Conservation (phyloP, 805 yeast genomes). For the Barnettozyma vustinii region DNA sequence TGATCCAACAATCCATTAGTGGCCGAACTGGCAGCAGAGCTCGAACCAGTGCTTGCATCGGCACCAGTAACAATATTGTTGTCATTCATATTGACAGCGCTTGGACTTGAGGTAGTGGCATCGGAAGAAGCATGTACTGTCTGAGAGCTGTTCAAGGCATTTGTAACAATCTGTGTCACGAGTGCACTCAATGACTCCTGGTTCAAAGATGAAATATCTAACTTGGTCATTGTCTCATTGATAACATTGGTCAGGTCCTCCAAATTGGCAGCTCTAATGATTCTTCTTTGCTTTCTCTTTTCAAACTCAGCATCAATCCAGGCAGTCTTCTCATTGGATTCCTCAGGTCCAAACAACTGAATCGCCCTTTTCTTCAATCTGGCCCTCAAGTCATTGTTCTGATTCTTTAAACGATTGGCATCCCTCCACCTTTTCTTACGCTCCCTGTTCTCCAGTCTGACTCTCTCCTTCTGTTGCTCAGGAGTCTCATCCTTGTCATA, state of each 20-base stretch:
- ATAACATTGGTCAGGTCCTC: conserved; percentile 26
- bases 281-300: conserved; percentile 55
- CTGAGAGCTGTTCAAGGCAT: conserved; percentile 10
- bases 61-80: background rate
- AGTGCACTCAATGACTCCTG: conserved; percentile 25
- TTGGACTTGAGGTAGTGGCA: background rate
- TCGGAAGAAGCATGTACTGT: background rate
- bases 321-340: conserved; percentile 45
- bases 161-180: conserved; percentile 22
- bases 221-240: conserved; percentile 28
- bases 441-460: conserved; percentile 64
- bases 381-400: conserved; percentile 80
- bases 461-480: conserved; percentile 43
- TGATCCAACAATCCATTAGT: conserved; percentile 1
- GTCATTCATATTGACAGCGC: background rate
- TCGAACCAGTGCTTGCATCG: background rate
- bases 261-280: conserved; percentile 35
- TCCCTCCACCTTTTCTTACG: conserved; percentile 83
- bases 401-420: conserved; percentile 71
- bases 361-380: conserved; percentile 72
- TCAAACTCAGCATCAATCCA: conserved; percentile 79
- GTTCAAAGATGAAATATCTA: conserved; percentile 44
- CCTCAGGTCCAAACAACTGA: conserved; percentile 55
- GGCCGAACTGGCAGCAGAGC: background rate
- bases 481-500: conserved; percentile 23